These are phyloP conservation scores for Boletus rufocinnamomeus DNA, from an alignment of 768 basidiomycete species.

Conservation along the genomic window DNA sequence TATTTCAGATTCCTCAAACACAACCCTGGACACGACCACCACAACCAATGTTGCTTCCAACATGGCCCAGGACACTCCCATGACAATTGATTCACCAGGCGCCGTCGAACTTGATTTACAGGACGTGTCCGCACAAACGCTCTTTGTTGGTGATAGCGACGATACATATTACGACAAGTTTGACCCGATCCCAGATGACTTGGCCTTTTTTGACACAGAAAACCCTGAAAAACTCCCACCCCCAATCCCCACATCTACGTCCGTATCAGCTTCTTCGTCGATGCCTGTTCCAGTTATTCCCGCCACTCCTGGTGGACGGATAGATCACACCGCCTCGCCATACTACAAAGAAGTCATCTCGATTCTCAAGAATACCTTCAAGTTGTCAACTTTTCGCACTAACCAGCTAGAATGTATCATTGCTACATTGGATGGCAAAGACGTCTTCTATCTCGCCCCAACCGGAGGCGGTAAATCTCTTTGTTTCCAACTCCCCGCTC, in stretches of 20 bases:
- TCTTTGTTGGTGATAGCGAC: constrained; percentile 41
- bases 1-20: constrained; percentile 20
- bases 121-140: constrained; percentile 18
- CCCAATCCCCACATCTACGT: constrained; percentile 7
- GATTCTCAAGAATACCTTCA: constrained; percentile 49
- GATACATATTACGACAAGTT: constrained; percentile 50
- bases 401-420: constrained; percentile 89
- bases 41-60: neutral
- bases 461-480: constrained; percentile 93
- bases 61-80: constrained; percentile 1
- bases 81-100: constrained; percentile 13
- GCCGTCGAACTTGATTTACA: constrained; percentile 26
- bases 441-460: constrained; percentile 95
- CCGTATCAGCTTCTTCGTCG: constrained; percentile 15
- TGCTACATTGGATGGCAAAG: constrained; percentile 74
- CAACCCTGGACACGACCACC: constrained; percentile 8
- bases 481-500: constrained; percentile 88
- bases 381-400: constrained; percentile 64
- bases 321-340: constrained; percentile 36
- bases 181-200: constrained; percentile 34
- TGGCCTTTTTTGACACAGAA: constrained; percentile 17
- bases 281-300: constrained; percentile 1
- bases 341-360: constrained; percentile 35
- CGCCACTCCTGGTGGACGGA: constrained; percentile 5
- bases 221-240: constrained; percentile 12